A percentile compares a stretch with the other conserved stretches of the same genome.
phyloP scores from a whole-genome alignment of 164 flowering plant species.

The Vitis rupestris region DNA sequence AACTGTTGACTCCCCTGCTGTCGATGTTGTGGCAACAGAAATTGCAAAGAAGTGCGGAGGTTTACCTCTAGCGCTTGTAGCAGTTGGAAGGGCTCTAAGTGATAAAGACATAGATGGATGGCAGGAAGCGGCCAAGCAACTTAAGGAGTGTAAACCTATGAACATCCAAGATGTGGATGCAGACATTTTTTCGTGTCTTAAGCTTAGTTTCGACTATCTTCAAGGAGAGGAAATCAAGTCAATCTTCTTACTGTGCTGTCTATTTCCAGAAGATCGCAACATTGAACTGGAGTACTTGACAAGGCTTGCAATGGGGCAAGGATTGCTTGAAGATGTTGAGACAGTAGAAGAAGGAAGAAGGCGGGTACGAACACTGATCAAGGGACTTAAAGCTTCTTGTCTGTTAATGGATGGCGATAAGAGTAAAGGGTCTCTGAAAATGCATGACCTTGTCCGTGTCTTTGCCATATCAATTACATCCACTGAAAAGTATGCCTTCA shows the following conservation, averaged over 20 bases:
- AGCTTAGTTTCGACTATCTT: constrained; percentile 1
- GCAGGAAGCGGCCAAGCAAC: not conserved
- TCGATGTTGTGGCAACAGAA: not conserved
- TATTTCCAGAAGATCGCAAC: not conserved
- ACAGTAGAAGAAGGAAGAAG: constrained; percentile 1
- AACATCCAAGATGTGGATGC: not conserved
- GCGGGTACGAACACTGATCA: not conserved
- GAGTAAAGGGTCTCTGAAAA: not conserved
- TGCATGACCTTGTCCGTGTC: constrained; percentile 3
- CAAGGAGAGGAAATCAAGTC: not conserved
- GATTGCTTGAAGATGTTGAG: not conserved
- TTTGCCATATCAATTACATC: constrained; percentile 2
- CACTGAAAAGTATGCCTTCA: not conserved
- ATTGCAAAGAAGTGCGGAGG: not conserved
- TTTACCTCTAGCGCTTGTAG: not conserved
- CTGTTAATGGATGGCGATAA: not conserved
- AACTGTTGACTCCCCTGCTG: not conserved
- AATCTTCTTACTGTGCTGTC: not conserved
- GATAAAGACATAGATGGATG: not conserved
- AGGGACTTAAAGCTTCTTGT: not conserved
- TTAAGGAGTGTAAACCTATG: not conserved
- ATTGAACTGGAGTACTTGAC: not conserved
- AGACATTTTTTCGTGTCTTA: not conserved
- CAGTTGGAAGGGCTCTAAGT: not conserved
- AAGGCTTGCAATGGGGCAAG: not conserved